Percentiles rank a stretch among this genome's conserved stretches.
phyloP scores from a whole-genome alignment of 116 monocot species.

The Thalassia testudinum region DNA sequence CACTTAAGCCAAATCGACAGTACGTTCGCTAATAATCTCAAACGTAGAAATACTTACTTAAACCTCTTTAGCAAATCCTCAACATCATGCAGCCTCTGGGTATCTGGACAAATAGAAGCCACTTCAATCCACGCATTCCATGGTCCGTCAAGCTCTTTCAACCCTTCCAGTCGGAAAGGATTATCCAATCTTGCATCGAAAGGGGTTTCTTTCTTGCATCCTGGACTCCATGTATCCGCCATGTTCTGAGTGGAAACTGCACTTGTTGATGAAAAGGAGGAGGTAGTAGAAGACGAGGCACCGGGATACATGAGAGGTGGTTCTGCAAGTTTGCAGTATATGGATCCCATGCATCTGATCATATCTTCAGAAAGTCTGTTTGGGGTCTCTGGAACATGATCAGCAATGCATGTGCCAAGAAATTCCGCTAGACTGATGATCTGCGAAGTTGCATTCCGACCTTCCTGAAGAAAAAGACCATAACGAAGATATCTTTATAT shows the following conservation, averaged over 20 bases:
- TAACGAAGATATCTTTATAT: no score
- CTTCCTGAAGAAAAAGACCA: constrained; percentile 24
- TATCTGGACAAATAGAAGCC: constrained; percentile 37
- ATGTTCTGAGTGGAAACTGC: constrained; percentile 59
- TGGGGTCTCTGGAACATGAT: constrained; percentile 69
- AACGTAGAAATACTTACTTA: constrained; percentile 30
- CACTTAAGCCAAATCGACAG: no score
- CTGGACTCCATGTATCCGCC: constrained; percentile 70
- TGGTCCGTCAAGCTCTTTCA: constrained; percentile 81
- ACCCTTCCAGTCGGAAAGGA: constrained; percentile 71
- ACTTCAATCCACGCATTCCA: constrained; percentile 88
- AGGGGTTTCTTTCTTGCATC: constrained; percentile 36
- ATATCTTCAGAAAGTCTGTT: constrained; percentile 71
- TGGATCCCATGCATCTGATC: constrained; percentile 58
- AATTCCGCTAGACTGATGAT: constrained; percentile 79
- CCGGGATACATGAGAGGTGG: constrained; percentile 36
- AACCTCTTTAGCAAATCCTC: constrained; percentile 46
- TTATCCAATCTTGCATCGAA: constrained; percentile 59
- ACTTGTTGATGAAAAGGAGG: constrained; percentile 80
- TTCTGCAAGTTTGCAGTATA: constrained; percentile 62
- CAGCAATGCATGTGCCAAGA: constrained; percentile 57
- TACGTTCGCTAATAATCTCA: no score
- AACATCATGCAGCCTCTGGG: constrained; percentile 28
- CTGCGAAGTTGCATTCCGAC: constrained; percentile 21
- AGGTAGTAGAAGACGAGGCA: constrained; percentile 40